These are phyloP conservation scores for Naganishia friedmannii DNA, from an alignment of 768 basidiomycete species.

Conservation along the genomic window DNA sequence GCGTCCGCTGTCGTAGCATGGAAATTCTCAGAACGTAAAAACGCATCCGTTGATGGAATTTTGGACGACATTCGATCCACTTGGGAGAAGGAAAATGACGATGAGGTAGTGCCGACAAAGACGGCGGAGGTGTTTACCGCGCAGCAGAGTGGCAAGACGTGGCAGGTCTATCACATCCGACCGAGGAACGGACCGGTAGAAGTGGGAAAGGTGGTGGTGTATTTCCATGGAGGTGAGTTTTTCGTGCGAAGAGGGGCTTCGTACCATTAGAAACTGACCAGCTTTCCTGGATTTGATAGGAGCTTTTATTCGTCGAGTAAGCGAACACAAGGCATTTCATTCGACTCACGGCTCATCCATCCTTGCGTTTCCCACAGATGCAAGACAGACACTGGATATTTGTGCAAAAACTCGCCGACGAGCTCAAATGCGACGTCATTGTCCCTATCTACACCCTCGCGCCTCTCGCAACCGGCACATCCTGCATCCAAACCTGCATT, in stretches of 20 bases:
- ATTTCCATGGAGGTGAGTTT: constrained; percentile 36
- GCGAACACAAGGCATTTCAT: not conserved
- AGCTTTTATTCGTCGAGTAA: constrained; percentile 23
- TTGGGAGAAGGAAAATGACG: not conserved
- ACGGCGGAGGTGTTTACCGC: not conserved
- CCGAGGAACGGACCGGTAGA: not conserved
- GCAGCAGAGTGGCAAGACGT: not conserved
- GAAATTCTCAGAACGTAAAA: not conserved
- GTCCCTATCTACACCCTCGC: constrained; percentile 33
- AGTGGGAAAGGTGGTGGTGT: constrained; percentile 31
- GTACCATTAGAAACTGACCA: too few species aligned
- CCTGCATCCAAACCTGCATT: constrained; percentile 24
- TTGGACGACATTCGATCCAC: not conserved
- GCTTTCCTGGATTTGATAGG: not conserved
- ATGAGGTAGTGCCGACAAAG: constrained; percentile 11
- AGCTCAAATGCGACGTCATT: constrained; percentile 24
- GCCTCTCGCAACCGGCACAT: constrained; percentile 27
- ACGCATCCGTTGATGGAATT: constrained; percentile 1
- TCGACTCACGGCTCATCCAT: not conserved
- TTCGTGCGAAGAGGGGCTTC: not conserved
- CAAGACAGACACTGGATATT: constrained; percentile 29
- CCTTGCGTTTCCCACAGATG: constrained; percentile 12
- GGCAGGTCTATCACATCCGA: constrained; percentile 28
- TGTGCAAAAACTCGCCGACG: constrained; percentile 22
- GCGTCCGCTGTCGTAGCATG: not conserved